These are phyloP conservation scores for Tarenaya hassleriana DNA, from an alignment of 345 rosid species.

Conservation along the genomic window DNA sequence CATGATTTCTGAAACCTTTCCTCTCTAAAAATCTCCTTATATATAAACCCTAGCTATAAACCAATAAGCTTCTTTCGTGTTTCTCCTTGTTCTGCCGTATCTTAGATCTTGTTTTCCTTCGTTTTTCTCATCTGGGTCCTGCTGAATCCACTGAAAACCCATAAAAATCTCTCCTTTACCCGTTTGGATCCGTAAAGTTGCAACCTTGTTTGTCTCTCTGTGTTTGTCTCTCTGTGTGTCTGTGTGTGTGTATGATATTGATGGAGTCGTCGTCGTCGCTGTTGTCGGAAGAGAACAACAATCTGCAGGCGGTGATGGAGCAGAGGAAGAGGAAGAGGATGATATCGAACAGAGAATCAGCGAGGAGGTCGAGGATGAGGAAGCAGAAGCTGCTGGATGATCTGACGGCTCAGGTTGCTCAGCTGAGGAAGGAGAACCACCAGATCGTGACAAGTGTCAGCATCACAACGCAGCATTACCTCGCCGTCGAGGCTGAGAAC, in stretches of 20 bases:
- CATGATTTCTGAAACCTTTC: constrained; percentile 36
- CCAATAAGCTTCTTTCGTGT: neutral
- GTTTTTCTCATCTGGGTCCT: neutral
- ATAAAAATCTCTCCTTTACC: constrained; percentile 12
- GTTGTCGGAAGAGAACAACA: constrained; percentile 33
- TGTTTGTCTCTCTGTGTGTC: constrained; percentile 29
- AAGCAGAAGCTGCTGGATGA: constrained; percentile 90
- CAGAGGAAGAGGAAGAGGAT: constrained; percentile 85
- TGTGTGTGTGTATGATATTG: constrained; percentile 22
- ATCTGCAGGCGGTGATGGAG: constrained; percentile 50
- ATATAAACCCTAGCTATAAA: constrained; percentile 7
- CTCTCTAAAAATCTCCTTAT: neutral
- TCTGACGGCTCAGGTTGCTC: constrained; percentile 49
- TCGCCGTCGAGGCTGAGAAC: constrained; percentile 67
- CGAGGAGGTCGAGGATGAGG: constrained; percentile 87
- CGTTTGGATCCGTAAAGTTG: neutral
- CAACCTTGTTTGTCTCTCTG: constrained; percentile 3
- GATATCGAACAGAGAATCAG: constrained; percentile 93
- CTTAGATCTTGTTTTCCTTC: constrained; percentile 36
- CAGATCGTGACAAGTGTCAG: constrained; percentile 49
- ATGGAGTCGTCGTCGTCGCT: constrained; percentile 72
- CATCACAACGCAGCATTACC: constrained; percentile 50
- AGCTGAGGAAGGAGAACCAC: constrained; percentile 50
- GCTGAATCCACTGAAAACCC: neutral
- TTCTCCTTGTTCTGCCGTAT: constrained; percentile 11